Evolutionary conservation across 2,329 filamentous ascomycete species (phyloP), one percentile per base, ranked within the genome.

Genomic region (Cercospora sp.): DNA sequence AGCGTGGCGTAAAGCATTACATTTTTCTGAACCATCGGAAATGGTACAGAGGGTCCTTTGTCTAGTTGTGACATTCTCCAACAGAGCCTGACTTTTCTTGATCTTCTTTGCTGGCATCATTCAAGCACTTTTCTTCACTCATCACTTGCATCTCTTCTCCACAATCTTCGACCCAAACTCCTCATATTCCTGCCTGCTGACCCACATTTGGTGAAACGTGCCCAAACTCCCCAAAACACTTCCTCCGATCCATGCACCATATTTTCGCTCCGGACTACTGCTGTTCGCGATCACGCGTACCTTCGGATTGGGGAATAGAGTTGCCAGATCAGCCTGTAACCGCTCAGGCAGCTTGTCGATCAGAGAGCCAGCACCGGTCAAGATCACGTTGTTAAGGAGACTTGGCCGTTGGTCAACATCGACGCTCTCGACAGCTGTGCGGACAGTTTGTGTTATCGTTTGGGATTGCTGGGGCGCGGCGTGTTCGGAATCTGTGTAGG

Each of bases 191-290:
- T 97, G 97, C 81, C 89, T 92, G 26, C 91, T 94, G 75, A 99
- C 96, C 95, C 95, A 99, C 91, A 99, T 94, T 74, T 99, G 95
- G 83, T 99, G 95, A 82, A 99, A 99, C 13, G 94, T 97, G 9
- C 96, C 96, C 82, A 99, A 81, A 80, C 94, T 97, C 6, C 92
- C 94, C 73, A 99, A 84, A 74, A 99, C 97, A 81, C 93, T 97
- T 57, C 95, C 95, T 58, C 96, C 95, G 73, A 99, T 93, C 94
- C 95, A 99, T 61, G 92, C 90, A 24, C 92, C 94, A 80, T 97
- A 98, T 72, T 93, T 91, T 64, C 96, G 85, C 85, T 99, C 96
- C 43, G 90, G 91, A 0, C 91, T 91, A 75, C 94, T 88, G 18
- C 93, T 92, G 0, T 93, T 90, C 0, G 95, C 93, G 74, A 95